Conservation (phyloP, 2,329 filamentous ascomycete genomes). For the Capronia epimyces region DNA sequence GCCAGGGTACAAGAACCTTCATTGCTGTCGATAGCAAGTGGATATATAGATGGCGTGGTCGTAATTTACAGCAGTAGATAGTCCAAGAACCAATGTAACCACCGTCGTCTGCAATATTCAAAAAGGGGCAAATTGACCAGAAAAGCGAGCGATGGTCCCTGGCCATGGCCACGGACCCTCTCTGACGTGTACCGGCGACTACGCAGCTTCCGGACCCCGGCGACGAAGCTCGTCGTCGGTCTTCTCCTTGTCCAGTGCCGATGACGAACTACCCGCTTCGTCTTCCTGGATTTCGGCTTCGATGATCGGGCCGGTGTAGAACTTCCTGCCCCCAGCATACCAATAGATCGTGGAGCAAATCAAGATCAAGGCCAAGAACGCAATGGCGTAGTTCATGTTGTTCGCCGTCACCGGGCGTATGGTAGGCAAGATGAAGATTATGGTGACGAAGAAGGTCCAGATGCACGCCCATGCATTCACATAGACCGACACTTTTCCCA, state of each 20-base stretch:
- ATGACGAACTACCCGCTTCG: conserved; percentile 11
- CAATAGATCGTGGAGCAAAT: conserved; percentile 44
- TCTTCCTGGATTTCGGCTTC: conserved; percentile 29
- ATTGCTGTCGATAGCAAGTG: too few relatives aligned
- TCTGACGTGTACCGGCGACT: not conserved
- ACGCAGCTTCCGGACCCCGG: not conserved
- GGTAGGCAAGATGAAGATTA: conserved; percentile 53
- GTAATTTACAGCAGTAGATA: too few relatives aligned
- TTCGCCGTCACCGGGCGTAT: conserved; percentile 43
- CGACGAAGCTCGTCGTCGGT: conserved; percentile 3
- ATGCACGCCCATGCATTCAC: conserved; percentile 48
- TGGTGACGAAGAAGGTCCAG: conserved; percentile 51
- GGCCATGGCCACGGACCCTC: too few relatives aligned
- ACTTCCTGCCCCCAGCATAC: conserved; percentile 42
- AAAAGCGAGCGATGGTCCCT: too few relatives aligned
- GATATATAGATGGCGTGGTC: too few relatives aligned
- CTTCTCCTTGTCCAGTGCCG: conserved; percentile 13
- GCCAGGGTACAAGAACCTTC: too few relatives aligned
- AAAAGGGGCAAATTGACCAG: too few relatives aligned
- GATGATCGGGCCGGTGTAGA: conserved; percentile 46
- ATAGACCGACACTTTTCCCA: conserved; percentile 40
- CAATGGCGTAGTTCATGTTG: conserved; percentile 54
- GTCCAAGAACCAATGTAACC: too few relatives aligned
- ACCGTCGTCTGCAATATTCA: too few relatives aligned
- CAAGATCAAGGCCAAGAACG: conserved; percentile 46